Base-by-base conservation (phyloP, 192 early-diverging fungal genomes). In the Entomortierella chlamydospora region DNA sequence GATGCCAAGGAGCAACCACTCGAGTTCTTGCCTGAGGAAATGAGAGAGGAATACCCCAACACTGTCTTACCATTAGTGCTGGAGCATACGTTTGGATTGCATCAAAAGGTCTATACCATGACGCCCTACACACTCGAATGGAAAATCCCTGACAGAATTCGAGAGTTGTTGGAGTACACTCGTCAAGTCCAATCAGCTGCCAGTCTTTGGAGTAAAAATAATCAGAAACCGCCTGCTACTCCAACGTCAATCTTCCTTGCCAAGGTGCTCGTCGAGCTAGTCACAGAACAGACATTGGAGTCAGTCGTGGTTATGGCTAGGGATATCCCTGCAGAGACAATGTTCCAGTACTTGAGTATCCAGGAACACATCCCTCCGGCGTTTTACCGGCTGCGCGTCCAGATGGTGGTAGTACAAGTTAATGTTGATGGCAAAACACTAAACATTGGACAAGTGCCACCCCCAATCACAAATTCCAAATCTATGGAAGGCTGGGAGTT, bases 51-150 rank as follows among this genome's bases (percentile, higher is more conserved):
- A 30, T 79, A 70, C n/a, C 76, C 76, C 29, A 70, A 64, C 26
- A 64, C 62, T 25, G 49, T 59, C 22, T 55, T n/a, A 15, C 62
- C 68, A 17, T 63, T 79, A 12, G 63, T 55, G 12, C 63, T 79
- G 29, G 50, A 79, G 20, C 76, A 79, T 34, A 79, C 76, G 0
- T 70, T 79, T n/a, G 76, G 76, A n/a, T 42, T 79, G 26, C 56
- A 79, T 23, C 76, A 79, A 56, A 79, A 79, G n/a, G 76, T 79
- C 42, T 79, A 79, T 31, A 47, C 56, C 23, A 20, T 66, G 26
- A 79, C 76, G 8, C 76, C 76, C 18, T 79, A 79, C 42, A 79
- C 68, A 0, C 68, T 79, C 31, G 57, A 79, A 62, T 79, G 76
- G 76, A 57, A 60, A 57, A 64, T 79, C 20, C 76, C 76, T 1